phyloP scores from a whole-genome alignment of 192 early-diverging fungal genomes.

The Linnemannia schmuckeri region DNA sequence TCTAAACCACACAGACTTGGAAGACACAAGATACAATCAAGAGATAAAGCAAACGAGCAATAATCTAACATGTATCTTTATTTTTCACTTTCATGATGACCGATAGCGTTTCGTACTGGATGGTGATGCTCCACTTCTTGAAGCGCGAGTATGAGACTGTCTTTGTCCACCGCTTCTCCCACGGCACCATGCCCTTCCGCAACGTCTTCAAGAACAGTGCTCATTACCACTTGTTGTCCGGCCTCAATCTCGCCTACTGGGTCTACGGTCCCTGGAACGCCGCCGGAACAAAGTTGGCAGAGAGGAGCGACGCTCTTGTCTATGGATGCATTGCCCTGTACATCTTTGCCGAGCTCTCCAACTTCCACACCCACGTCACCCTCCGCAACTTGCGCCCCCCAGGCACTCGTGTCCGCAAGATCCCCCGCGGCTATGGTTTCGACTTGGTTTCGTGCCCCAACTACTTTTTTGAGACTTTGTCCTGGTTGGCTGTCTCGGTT shows the following conservation, averaged over 20 bases:
- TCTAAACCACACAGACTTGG: too few species aligned
- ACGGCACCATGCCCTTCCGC: conserved; percentile 92
- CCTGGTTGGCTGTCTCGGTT: conserved; percentile 79
- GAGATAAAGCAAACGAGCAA: not conserved
- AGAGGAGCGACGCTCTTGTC: conserved; percentile 52
- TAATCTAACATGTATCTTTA: not conserved
- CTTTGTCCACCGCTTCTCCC: conserved; percentile 92
- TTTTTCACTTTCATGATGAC: not conserved
- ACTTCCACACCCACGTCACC: conserved; percentile 86
- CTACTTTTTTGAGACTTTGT: conserved; percentile 90
- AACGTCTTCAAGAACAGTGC: conserved; percentile 94
- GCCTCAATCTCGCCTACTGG: conserved; percentile 85
- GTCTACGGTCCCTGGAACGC: conserved; percentile 83
- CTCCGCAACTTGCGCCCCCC: conserved; percentile 93
- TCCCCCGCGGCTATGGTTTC: conserved; percentile 96
- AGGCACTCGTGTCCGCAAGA: conserved; percentile 86
- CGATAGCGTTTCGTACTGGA: conserved; percentile 66
- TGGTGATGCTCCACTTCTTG: conserved; percentile 86
- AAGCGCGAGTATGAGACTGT: conserved; percentile 93
- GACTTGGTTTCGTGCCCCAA: conserved; percentile 92
- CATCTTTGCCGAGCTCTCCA: conserved; percentile 87
- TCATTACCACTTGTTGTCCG: conserved; percentile 91
- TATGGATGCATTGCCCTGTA: conserved; percentile 32
- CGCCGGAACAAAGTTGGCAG: conserved; percentile 60
- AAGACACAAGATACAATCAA: not conserved